These are phyloP conservation scores for Chaetomium tenue DNA, from an alignment of 495 filamentous ascomycete genomes.

Conservation along the genomic window DNA sequence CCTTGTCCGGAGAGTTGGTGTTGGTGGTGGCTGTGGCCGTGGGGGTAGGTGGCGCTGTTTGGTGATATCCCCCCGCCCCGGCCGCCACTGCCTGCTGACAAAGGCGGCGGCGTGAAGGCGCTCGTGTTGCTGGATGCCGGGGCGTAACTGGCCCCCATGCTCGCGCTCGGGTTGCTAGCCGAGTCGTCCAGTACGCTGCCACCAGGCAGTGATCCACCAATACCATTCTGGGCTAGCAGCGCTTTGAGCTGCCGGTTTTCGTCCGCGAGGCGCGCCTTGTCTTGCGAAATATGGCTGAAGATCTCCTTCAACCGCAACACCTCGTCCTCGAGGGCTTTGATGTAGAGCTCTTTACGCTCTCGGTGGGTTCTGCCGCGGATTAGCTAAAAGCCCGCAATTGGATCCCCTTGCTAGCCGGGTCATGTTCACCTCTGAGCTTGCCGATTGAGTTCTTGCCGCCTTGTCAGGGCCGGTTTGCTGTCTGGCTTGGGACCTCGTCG, in stretches of 20 bases:
- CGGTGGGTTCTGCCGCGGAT: conserved; percentile 69
- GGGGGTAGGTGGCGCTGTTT: conserved; percentile 35
- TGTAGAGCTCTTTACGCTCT: conserved; percentile 94
- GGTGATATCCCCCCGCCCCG: conserved; percentile 37
- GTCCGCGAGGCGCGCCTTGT: conserved; percentile 63
- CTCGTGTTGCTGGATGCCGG: conserved; percentile 42
- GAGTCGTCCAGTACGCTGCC: conserved; percentile 48
- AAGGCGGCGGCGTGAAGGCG: conserved; percentile 45
- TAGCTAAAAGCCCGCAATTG: not conserved
- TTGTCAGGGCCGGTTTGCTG: conserved; percentile 90
- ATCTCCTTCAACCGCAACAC: conserved; percentile 68
- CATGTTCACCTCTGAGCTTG: conserved; percentile 87
- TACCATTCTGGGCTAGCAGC: conserved; percentile 70
- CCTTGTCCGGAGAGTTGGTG: conserved; percentile 26
- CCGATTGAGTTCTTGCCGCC: conserved; percentile 89
- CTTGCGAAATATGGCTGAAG: conserved; percentile 59
- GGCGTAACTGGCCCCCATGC: conserved; percentile 54
- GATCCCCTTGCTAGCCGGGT: not conserved
- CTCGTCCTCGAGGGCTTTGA: conserved; percentile 88
- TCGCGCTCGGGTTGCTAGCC: conserved; percentile 49
- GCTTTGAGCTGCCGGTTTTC: conserved; percentile 78
- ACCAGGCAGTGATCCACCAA: conserved; percentile 43
- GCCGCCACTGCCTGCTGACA: conserved; percentile 32
- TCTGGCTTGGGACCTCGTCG: conserved; percentile 93
- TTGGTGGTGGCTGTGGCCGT: conserved; percentile 38